Base-by-base conservation (phyloP, 345 rosid genomes). In the Turnera subulata region DNA sequence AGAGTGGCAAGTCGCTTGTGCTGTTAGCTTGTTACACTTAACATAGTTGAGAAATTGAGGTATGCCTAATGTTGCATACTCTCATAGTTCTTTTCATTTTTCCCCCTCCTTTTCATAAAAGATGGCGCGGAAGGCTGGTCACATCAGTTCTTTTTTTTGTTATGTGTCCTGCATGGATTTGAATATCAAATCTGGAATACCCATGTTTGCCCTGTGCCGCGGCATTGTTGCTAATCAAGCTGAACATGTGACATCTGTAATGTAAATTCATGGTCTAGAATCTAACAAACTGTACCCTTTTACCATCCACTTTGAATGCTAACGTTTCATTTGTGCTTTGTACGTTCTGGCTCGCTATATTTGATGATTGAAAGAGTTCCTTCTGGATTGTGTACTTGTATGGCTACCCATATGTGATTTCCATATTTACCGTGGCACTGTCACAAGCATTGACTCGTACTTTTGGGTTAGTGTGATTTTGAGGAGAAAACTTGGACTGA, bases 141-240 rank as follows among this genome's bases (percentile, higher is more conserved):
- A 46, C 55, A 37, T 37, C 13, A 25, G 8, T 25, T 15, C 54
- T 60, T 64, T 39, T 53, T 13, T 15, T 23, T 20, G 18, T 55
- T 39, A 21, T 40, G 59, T 62, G 53, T 29, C 50, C 62, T 20
- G 43, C 62, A 56, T 64, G 62, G 62, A 40, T 26, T 24, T 39
- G 42, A 40, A 21, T 19, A 3, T 63, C 29, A 11, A 22, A 17
- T 37, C 46, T 17, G 19, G 37, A 55, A 49, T 14, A 18, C 29
- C 68, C 62, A 64, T 50, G 50, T n/a, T 19, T 20, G 61, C 61
- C 61, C 55, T 54, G 19, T 20, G 19, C 60, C 38, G 33, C 23
- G 37, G 53, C 16, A 29, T 37, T 19, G 29, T 24, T 3, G 40
- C 61, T 50, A 21, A 64, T 50, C 46, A 23, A 46, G 38, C 16